Percentiles rank a stretch among this genome's conserved stretches.
These are phyloP conservation scores for Scopulariopsis brevicaulis DNA, from an alignment of 2,329 filamentous ascomycete species.

Conservation along the genomic window DNA sequence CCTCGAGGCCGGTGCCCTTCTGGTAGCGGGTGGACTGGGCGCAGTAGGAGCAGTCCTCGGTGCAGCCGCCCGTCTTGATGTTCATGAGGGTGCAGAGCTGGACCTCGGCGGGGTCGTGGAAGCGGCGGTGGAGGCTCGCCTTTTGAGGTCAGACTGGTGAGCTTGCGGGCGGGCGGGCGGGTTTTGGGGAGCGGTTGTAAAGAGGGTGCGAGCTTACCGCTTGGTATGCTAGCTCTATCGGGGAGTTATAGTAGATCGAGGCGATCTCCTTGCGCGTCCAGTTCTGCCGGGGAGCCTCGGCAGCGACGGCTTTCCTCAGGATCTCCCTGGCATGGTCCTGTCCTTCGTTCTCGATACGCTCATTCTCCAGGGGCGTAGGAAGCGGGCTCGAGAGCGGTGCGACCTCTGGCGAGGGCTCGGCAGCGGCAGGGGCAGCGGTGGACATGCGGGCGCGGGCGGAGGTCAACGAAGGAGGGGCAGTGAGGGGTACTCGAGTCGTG, in stretches of 20 bases:
- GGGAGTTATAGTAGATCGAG: conserved; percentile 68
- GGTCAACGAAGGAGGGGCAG: not conserved
- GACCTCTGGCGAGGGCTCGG: not conserved
- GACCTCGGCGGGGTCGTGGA: conserved; percentile 73
- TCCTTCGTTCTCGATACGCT: not conserved
- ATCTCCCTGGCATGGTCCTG: conserved; percentile 13
- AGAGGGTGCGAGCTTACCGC: conserved; percentile 34
- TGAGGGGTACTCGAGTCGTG: not conserved
- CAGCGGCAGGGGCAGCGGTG: not conserved
- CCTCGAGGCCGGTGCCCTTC: conserved; percentile 66
- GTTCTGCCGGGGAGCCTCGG: conserved; percentile 51
- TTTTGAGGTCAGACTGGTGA: conserved; percentile 20
- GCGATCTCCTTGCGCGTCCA: conserved; percentile 78
- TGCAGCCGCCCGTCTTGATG: conserved; percentile 90
- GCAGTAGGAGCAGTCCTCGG: conserved; percentile 88
- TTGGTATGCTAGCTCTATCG: conserved; percentile 68
- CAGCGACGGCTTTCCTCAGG: conserved; percentile 42
- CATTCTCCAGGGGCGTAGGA: not conserved
- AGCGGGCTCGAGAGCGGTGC: not conserved
- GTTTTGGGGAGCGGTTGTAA: not conserved
- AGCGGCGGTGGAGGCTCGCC: conserved; percentile 70
- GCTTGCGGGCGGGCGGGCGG: not conserved
- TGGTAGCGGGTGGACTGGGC: conserved; percentile 76
- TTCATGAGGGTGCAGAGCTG: conserved; percentile 95
- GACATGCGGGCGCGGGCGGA: not conserved